These are phyloP conservation scores for Annulohypoxylon truncatum DNA, from an alignment of 2,329 filamentous ascomycete species.

Conservation along the genomic window DNA sequence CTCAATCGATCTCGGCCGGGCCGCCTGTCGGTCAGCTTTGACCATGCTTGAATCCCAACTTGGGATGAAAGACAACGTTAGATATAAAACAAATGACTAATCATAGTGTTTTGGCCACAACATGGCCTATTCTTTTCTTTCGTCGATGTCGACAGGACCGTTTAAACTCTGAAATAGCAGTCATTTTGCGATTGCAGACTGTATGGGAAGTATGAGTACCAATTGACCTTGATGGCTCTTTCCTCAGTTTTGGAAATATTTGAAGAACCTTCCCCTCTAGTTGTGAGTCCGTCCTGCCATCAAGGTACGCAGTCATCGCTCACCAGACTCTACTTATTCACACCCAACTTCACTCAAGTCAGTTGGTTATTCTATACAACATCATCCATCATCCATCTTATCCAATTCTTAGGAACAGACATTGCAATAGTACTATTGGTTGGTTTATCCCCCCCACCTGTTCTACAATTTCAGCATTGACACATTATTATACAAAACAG, in stretches of 20 bases:
- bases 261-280: neutral
- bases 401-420: neutral
- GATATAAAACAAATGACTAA: neutral
- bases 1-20: neutral
- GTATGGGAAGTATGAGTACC: neutral
- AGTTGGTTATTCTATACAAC: neutral
- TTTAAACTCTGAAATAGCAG: neutral
- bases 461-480: neutral
- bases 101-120: neutral
- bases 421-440: neutral
- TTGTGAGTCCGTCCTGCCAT: constrained; percentile 17
- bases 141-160: neutral
- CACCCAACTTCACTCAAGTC: neutral
- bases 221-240: constrained; percentile 30
- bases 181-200: neutral
- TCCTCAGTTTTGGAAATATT: neutral
- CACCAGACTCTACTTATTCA: neutral
- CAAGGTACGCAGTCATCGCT: constrained; percentile 20
- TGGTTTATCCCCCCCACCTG: neutral
- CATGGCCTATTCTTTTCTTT: neutral
- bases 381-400: neutral
- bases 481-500: neutral
- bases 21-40: neutral
- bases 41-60: neutral
- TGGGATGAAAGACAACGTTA: neutral